A percentile compares a stretch with the other conserved stretches of the same genome.
These are phyloP conservation scores for Termitomyces sp. DNA, from an alignment of 1,284 basidiomycete genomes.

Conservation along the genomic window DNA sequence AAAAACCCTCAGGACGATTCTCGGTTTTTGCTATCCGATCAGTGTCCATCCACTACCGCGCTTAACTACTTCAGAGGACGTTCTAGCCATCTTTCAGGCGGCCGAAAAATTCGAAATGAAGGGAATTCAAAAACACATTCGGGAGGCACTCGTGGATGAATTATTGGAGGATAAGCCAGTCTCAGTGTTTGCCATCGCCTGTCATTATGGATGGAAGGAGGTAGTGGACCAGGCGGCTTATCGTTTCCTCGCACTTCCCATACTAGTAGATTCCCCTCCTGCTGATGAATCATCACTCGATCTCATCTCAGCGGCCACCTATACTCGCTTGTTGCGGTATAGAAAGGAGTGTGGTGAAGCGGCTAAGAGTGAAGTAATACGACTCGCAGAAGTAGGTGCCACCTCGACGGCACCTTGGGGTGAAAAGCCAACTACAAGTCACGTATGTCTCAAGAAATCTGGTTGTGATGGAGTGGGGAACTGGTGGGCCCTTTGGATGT, in stretches of 20 bases:
- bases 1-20: slow-evolving; percentile 24
- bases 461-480: slow-evolving; percentile 17
- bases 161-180: slow-evolving; percentile 42
- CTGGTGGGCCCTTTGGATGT: slow-evolving; percentile 29
- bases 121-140: slow-evolving; percentile 24
- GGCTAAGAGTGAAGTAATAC: slow-evolving; percentile 20
- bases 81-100: slow-evolving; percentile 27
- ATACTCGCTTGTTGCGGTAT: slow-evolving; percentile 40
- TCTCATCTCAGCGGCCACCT: slow-evolving; percentile 40
- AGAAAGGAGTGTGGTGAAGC: slow-evolving; percentile 39
- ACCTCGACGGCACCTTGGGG: neutral
- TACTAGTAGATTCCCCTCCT: slow-evolving; percentile 25
- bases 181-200: slow-evolving; percentile 49
- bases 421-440: neutral
- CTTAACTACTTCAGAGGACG: slow-evolving; percentile 24
- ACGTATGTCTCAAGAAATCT: neutral
- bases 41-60: slow-evolving; percentile 23
- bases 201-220: slow-evolving; percentile 36
- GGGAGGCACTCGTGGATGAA: slow-evolving; percentile 23
- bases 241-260: slow-evolving; percentile 36
- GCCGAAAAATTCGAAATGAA: slow-evolving; percentile 34
- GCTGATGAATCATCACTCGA: slow-evolving; percentile 32
- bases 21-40: slow-evolving; percentile 31
- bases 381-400: slow-evolving; percentile 18
- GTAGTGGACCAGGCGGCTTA: slow-evolving; percentile 40